phyloP scores from a whole-genome alignment of 2,329 filamentous ascomycete species.

The Hypoxylon sp. region DNA sequence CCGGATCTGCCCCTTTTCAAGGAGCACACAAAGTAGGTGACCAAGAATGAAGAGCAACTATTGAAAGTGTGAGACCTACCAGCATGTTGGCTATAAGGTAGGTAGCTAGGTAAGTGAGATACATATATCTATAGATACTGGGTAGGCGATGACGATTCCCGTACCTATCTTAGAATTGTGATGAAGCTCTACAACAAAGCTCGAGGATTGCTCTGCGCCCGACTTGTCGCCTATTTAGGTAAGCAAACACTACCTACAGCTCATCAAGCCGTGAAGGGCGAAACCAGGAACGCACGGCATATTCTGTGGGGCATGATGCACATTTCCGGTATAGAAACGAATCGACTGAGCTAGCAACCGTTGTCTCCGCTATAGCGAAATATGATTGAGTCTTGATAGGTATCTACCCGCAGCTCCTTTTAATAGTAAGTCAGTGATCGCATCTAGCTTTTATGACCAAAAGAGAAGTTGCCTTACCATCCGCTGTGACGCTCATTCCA shows the following conservation, averaged over 20 bases:
- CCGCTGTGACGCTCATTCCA: not conserved
- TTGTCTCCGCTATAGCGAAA: not conserved
- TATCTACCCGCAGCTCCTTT: not conserved
- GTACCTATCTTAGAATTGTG: not conserved
- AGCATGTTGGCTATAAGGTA: too few relatives aligned
- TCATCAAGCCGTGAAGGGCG: not conserved
- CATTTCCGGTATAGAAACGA: not conserved
- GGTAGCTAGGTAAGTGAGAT: too few relatives aligned
- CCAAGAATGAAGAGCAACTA: too few relatives aligned
- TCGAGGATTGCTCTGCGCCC: not conserved
- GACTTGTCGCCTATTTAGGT: not conserved
- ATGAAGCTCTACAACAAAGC: not conserved
- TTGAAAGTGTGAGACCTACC: too few relatives aligned
- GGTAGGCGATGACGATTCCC: not conserved
- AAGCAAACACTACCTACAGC: not conserved
- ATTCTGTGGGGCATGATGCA: slow-evolving; percentile 1
- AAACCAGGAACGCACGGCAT: not conserved
- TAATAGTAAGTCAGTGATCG: not conserved
- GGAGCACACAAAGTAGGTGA: too few relatives aligned
- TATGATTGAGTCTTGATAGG: not conserved
- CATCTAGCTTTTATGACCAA: not conserved
- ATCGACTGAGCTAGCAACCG: not conserved
- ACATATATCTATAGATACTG: too few relatives aligned
- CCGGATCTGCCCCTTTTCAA: too few relatives aligned
- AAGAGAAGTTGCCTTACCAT: slow-evolving; percentile 5